Percentiles rank a stretch among this genome's conserved stretches.
phyloP scores from a whole-genome alignment of 208 protist genomes.

The Trypanosoma caninum region DNA sequence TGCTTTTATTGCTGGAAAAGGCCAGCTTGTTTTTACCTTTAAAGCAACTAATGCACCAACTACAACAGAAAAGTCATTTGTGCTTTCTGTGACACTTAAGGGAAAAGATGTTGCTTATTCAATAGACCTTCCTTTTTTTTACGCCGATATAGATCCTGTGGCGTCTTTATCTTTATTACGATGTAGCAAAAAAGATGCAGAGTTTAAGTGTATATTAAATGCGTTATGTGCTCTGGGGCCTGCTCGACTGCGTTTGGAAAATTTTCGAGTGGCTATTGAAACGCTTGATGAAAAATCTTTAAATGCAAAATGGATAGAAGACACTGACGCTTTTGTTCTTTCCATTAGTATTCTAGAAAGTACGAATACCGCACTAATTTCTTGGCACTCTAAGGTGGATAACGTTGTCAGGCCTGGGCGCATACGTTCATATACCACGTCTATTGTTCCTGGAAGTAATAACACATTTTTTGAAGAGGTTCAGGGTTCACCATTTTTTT shows the following conservation, averaged over 20 bases:
- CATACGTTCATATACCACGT: conserved; percentile 18
- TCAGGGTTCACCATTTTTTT: conserved; percentile 39
- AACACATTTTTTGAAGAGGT: conserved; percentile 15
- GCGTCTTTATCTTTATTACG: conserved; percentile 24
- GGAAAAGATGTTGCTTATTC: conserved; percentile 5
- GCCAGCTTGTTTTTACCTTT: conserved; percentile 38
- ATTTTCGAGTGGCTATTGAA: conserved; percentile 33
- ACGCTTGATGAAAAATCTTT: background rate
- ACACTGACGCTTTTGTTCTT: conserved; percentile 9
- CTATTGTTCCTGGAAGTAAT: background rate
- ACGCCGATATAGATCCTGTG: conserved; percentile 26
- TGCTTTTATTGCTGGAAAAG: conserved; percentile 30
- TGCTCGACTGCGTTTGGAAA: conserved; percentile 25
- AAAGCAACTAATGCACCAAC: conserved; percentile 26
- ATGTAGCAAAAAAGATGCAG: conserved; percentile 28
- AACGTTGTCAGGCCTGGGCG: conserved; percentile 19
- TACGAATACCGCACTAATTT: conserved; percentile 23
- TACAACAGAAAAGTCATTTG: conserved; percentile 13
- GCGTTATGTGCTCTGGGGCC: conserved; percentile 23
- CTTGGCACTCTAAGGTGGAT: conserved; percentile 29
- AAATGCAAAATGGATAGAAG: conserved; percentile 9
- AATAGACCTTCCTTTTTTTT: conserved; percentile 31
- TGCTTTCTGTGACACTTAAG: conserved; percentile 24
- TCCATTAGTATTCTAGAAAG: conserved; percentile 4
- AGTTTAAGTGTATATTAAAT: conserved; percentile 32